A percentile compares a stretch with the other conserved stretches of the same genome.
Evolutionary conservation across 2,329 filamentous ascomycete genomes (phyloP).

Genomic region (Dactylonectria macrodidyma): DNA sequence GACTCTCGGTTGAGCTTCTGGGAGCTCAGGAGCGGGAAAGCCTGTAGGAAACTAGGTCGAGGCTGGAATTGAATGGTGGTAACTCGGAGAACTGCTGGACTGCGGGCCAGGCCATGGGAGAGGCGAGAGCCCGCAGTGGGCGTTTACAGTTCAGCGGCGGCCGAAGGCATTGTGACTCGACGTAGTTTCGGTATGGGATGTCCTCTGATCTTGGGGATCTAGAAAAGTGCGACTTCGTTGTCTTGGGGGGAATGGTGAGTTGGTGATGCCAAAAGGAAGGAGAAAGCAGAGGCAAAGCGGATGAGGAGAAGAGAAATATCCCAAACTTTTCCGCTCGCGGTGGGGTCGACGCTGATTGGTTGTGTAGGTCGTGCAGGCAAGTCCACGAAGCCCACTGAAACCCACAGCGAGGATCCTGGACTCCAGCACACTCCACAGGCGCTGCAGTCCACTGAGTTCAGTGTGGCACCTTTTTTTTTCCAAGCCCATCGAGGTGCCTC

Average conservation of each 20-base stretch:
- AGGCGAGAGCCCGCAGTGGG: conserved; percentile 79
- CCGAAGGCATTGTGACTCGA: conserved; percentile 81
- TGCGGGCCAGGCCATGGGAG: conserved; percentile 72
- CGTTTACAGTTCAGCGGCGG: conserved; percentile 93
- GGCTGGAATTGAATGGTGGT: conserved; percentile 62
- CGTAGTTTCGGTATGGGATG: conserved; percentile 70
- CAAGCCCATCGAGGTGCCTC: conserved; percentile 13
- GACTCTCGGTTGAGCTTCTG: conserved; percentile 53
- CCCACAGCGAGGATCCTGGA: neutral
- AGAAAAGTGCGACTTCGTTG: conserved; percentile 74
- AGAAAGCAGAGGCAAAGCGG: conserved; percentile 49
- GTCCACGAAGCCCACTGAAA: conserved; percentile 7
- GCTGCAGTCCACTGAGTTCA: conserved; percentile 9
- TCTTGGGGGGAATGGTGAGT: conserved; percentile 61
- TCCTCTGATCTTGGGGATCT: conserved; percentile 52
- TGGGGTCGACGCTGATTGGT: conserved; percentile 41
- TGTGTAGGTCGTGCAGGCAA: neutral
- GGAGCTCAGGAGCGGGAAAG: conserved; percentile 63
- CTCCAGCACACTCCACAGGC: conserved; percentile 16
- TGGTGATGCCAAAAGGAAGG: conserved; percentile 51
- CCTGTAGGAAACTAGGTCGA: conserved; percentile 79
- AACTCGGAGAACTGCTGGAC: conserved; percentile 90
- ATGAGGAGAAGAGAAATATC: conserved; percentile 49
- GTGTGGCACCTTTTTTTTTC: conserved; percentile 6
- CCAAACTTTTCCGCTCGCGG: conserved; percentile 48